These are phyloP conservation scores for Calycina herbarum DNA, from an alignment of 2,329 filamentous ascomycete species.

Conservation along the genomic window DNA sequence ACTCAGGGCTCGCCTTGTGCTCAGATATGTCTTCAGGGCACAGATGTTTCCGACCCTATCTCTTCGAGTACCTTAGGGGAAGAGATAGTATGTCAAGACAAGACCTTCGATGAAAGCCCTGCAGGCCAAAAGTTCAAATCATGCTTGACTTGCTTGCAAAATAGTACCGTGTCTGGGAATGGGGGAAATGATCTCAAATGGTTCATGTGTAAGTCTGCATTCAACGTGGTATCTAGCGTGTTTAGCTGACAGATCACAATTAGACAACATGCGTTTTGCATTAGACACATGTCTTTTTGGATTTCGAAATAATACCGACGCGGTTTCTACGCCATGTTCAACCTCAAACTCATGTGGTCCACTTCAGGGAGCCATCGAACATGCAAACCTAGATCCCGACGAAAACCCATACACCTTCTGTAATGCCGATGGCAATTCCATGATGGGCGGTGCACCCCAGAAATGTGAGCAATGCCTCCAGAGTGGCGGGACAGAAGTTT, in stretches of 20 bases:
- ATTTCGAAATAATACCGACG: conserved; percentile 29
- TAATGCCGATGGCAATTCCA: conserved; percentile 23
- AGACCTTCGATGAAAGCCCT: conserved; percentile 25
- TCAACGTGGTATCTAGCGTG: neutral
- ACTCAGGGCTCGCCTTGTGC: conserved; percentile 54
- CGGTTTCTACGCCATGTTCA: conserved; percentile 29
- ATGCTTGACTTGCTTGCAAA: conserved; percentile 35
- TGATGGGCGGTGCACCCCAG: conserved; percentile 17
- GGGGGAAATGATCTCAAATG: conserved; percentile 33
- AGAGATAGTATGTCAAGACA: conserved; percentile 44
- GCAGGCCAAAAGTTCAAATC: conserved; percentile 31
- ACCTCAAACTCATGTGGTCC: conserved; percentile 29
- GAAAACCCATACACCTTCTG: conserved; percentile 33
- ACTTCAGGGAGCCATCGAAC: conserved; percentile 28
- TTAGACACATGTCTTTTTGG: conserved; percentile 33
- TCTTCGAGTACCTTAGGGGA: conserved; percentile 45
- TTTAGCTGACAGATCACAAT: conserved; percentile 7
- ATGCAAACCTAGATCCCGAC: conserved; percentile 26
- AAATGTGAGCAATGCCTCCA: conserved; percentile 24
- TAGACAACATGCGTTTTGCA: conserved; percentile 37
- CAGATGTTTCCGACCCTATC: conserved; percentile 38
- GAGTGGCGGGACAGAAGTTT: conserved; percentile 13
- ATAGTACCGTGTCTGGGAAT: conserved; percentile 28
- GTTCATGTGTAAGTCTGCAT: conserved; percentile 33
- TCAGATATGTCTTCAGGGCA: conserved; percentile 46